phyloP scores from a whole-genome alignment of 2,329 filamentous ascomycete genomes.

The Annulohypoxylon truncatum region DNA sequence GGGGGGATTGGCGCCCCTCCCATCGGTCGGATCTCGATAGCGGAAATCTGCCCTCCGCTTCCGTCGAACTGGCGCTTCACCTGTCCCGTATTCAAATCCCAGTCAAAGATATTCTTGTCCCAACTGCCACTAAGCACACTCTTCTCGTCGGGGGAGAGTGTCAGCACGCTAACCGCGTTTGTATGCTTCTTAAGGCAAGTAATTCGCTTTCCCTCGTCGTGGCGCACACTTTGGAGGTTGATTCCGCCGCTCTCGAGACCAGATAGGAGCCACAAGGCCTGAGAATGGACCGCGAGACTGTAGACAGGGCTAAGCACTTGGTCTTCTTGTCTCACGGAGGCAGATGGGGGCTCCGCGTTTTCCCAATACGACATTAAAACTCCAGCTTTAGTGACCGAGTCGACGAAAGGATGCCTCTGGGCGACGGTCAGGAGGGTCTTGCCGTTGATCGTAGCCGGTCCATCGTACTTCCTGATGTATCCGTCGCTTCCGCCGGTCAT shows the following conservation, averaged over 20 bases:
- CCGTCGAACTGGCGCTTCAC: conserved; percentile 80
- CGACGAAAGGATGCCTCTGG: conserved; percentile 95
- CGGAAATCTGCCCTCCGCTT: conserved; percentile 84
- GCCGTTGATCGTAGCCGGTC: conserved; percentile 92
- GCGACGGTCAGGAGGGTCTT: conserved; percentile 94
- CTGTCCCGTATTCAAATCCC: conserved; percentile 91
- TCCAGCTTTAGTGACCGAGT: conserved; percentile 95
- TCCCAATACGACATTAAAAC: conserved; percentile 98
- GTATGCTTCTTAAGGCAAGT: conserved; percentile 83
- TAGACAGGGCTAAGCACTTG: conserved; percentile 88
- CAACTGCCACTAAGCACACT: conserved; percentile 92
- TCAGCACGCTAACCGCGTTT: conserved; percentile 90
- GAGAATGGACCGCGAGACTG: conserved; percentile 88
- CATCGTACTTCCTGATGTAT: conserved; percentile 97
- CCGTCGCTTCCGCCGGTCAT: conserved; percentile 95
- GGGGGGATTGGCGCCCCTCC: conserved; percentile 80
- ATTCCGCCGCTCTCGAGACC: conserved; percentile 92
- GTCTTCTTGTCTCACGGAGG: conserved; percentile 63
- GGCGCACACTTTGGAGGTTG: conserved; percentile 90
- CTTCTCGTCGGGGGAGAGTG: conserved; percentile 83
- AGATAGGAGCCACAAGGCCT: conserved; percentile 90
- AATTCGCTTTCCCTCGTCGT: conserved; percentile 94
- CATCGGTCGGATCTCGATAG: conserved; percentile 85
- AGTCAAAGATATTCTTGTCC: conserved; percentile 95
- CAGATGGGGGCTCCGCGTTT: conserved; percentile 79